Conservation (phyloP, 768 basidiomycete genomes). For the Boletus bicolor region DNA sequence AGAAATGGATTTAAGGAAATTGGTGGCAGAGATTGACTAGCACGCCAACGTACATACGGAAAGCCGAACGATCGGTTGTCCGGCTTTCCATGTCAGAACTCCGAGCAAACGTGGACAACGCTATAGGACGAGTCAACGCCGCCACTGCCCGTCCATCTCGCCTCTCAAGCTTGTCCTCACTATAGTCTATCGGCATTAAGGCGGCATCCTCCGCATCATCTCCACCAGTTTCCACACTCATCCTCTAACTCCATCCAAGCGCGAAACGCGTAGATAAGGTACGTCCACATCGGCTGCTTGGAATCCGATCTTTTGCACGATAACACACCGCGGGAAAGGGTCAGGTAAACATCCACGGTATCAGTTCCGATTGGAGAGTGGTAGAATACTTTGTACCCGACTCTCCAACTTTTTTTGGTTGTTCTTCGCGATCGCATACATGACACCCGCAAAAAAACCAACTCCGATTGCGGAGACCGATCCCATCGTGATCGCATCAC, state of each 20-base stretch:
- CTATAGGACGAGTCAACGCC: background rate
- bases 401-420: conserved; percentile 81
- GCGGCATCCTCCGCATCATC: conserved; percentile 30
- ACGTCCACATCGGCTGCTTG: background rate
- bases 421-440: conserved; percentile 94
- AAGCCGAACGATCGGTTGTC: too few relatives aligned
- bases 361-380: conserved; percentile 54
- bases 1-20: conserved; percentile 8
- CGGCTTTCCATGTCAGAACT: too few relatives aligned
- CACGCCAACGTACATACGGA: too few relatives aligned
- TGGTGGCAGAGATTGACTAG: background rate
- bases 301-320: background rate
- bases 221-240: conserved; percentile 5
- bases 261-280: background rate
- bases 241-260: background rate
- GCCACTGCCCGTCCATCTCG: background rate
- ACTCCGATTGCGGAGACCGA: conserved; percentile 84
- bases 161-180: conserved; percentile 4
- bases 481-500: conserved; percentile 82
- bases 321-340: background rate
- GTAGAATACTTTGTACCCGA: conserved; percentile 59
- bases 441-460: conserved; percentile 88
- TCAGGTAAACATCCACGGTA: conserved; percentile 7
- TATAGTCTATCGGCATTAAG: conserved; percentile 29
- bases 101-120: background rate